A percentile compares a stretch with the other conserved stretches of the same genome.
These are phyloP conservation scores for Diaporthe velutina DNA, from an alignment of 2,329 filamentous ascomycete species.

Conservation along the genomic window DNA sequence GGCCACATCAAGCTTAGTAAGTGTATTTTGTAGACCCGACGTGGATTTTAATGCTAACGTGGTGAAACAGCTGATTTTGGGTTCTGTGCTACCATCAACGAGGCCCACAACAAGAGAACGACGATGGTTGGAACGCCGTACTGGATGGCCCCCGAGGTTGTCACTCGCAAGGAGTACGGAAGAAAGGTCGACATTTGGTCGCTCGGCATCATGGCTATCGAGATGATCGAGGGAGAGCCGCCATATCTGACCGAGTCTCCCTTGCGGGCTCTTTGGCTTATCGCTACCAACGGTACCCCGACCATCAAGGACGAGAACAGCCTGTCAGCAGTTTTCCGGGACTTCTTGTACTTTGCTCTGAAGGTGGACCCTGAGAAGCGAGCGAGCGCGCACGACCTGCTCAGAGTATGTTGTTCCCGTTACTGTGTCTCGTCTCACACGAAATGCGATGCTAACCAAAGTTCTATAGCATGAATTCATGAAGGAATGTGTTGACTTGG, in stretches of 20 bases:
- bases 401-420: constrained; percentile 73
- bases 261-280: constrained; percentile 91
- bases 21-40: constrained; percentile 51
- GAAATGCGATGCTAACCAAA: constrained; percentile 41
- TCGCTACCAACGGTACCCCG: constrained; percentile 96
- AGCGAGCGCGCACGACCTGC: constrained; percentile 91
- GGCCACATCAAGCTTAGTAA: constrained; percentile 97
- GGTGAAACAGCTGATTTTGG: constrained; percentile 85
- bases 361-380: constrained; percentile 98
- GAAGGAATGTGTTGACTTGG: constrained; percentile 79
- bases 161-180: constrained; percentile 97
- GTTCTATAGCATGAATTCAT: constrained; percentile 80
- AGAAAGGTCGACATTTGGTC: constrained; percentile 99
- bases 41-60: constrained; percentile 1
- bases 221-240: constrained; percentile 99
- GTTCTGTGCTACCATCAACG: constrained; percentile 98
- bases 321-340: constrained; percentile 84
- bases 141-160: constrained; percentile 99
- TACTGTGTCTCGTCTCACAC: constrained; percentile 47
- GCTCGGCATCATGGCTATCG: constrained; percentile 98
- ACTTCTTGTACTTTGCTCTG: constrained; percentile 92
- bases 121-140: constrained; percentile 99
- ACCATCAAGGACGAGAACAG: constrained; percentile 93
- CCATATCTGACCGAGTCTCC: constrained; percentile 97
- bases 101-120: constrained; percentile 95